Conservation (phyloP, 768 basidiomycete genomes). For the Lentinula lateritia region DNA sequence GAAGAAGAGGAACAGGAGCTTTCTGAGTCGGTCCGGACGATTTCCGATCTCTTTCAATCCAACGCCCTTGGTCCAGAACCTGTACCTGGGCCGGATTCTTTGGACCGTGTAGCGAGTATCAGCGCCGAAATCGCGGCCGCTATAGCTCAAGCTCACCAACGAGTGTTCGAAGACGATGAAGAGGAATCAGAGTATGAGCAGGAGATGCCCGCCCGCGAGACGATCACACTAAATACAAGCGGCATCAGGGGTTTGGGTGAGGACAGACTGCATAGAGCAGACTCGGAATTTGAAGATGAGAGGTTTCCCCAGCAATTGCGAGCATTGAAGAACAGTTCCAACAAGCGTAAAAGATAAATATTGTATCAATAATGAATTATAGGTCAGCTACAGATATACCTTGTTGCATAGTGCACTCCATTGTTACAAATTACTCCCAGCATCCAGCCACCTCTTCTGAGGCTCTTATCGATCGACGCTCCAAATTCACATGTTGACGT, state of each 20-base stretch:
- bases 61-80: slow-evolving; percentile 26
- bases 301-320: slow-evolving; percentile 67
- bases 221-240: slow-evolving; percentile 32
- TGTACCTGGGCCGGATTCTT: slow-evolving; percentile 32
- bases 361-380: slow-evolving; percentile 13
- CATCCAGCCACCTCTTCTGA: too few relatives aligned
- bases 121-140: slow-evolving; percentile 78
- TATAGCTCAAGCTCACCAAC: slow-evolving; percentile 68
- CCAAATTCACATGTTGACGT: background rate
- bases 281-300: slow-evolving; percentile 43
- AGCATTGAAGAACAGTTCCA: slow-evolving; percentile 47
- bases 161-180: slow-evolving; percentile 50
- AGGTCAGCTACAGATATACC: background rate
- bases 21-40: slow-evolving; percentile 69
- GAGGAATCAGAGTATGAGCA: slow-evolving; percentile 29
- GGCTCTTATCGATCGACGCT: slow-evolving; percentile 9
- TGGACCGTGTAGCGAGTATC: slow-evolving; percentile 72
- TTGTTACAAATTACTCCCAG: background rate
- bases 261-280: slow-evolving; percentile 20
- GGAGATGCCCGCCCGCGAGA: slow-evolving; percentile 24
- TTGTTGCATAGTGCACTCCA: slow-evolving; percentile 5
- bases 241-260: slow-evolving; percentile 45
- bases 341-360: slow-evolving; percentile 62
- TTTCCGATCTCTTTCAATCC: slow-evolving; percentile 64
- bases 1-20: slow-evolving; percentile 52